Evolutionary conservation across 768 basidiomycete genomes (phyloP), one percentile per base, ranked within the genome.

Genomic region (Boletus reticulatus): DNA sequence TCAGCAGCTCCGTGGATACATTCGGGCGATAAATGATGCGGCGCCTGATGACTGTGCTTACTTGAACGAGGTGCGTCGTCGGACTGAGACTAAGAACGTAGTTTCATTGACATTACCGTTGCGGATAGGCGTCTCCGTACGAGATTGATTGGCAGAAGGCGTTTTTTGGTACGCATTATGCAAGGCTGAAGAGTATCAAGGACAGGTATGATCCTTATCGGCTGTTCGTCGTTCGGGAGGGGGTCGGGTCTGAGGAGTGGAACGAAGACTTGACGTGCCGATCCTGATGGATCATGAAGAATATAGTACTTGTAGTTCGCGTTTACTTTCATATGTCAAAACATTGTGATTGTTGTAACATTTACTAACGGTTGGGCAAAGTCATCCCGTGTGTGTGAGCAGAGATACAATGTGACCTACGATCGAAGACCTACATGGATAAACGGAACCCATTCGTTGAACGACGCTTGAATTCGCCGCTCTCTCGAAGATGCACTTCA

Each of bases 121-220:
- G 32, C 12, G 32, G 22, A 22, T 22, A 80, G 80, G 81, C 75
- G 1, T 78, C 74, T 0, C 57, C 75, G 43, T 74, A 75, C 41
- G 76, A 80, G 58, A 58, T 58, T 3, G 62, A 80, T 50, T 75
- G 72, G 48, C 63, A 76, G 58, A 59, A 70, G 39, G 68, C 74
- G 0, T 81, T 78, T 68, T 83, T 78, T 53, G 79, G 80, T 3
- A 59, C 71, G 1, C 78, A 82, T 54, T 79, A 80, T 53, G 20
- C 58, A 3, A 64, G 57, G 29, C 64, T 81, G n/a, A 72, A 69
- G 57, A 48, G 55, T 0, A 78, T 82, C 63, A 82, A 82, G 62
- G 43, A 59, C 22, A 47, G 3, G 43, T 61, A 61, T 17, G 60
- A 59, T 42, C 53, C 50, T 4, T 5, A 61, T 17, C 34, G 34